phyloP scores from a whole-genome alignment of 352 stramenopile genomes.

The Pythium sukuiense region DNA sequence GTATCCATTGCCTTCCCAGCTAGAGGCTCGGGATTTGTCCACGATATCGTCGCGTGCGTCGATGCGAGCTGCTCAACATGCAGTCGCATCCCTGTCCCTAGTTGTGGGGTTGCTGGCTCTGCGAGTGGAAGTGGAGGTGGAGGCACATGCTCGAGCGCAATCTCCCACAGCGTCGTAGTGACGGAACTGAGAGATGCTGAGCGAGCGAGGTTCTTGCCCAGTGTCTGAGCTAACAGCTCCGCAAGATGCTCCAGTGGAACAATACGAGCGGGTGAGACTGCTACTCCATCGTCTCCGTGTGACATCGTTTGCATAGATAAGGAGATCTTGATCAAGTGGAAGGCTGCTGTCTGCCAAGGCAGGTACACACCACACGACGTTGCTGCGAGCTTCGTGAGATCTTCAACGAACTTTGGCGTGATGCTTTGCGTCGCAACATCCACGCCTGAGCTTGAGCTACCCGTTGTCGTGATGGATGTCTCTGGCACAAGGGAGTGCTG shows the following conservation, averaged over 20 bases:
- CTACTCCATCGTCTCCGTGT: not conserved
- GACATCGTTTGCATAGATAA: not conserved
- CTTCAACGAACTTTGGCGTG: not conserved
- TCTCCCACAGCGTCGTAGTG: constrained; percentile 17
- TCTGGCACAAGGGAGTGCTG: not conserved
- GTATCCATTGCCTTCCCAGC: not conserved
- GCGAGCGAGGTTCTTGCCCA: not conserved
- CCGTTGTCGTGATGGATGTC: not conserved
- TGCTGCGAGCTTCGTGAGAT: constrained; percentile 9
- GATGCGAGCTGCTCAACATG: constrained; percentile 16
- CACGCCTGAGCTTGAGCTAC: not conserved
- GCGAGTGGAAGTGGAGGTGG: not conserved
- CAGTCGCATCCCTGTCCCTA: not conserved
- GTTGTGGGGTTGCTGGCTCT: too few relatives aligned
- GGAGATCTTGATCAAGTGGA: constrained; percentile 8
- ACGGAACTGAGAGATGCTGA: not conserved
- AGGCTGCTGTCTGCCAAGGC: constrained; percentile 7
- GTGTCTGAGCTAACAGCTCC: constrained; percentile 3
- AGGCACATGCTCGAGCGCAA: not conserved
- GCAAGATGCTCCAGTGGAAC: constrained; percentile 8
- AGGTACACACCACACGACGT: not conserved
- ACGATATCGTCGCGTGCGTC: constrained; percentile 16
- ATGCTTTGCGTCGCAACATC: not conserved
- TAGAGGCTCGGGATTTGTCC: not conserved
- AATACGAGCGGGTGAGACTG: not conserved